Conservation (phyloP, 1,284 basidiomycete species). For the Earliella scabrosa region DNA sequence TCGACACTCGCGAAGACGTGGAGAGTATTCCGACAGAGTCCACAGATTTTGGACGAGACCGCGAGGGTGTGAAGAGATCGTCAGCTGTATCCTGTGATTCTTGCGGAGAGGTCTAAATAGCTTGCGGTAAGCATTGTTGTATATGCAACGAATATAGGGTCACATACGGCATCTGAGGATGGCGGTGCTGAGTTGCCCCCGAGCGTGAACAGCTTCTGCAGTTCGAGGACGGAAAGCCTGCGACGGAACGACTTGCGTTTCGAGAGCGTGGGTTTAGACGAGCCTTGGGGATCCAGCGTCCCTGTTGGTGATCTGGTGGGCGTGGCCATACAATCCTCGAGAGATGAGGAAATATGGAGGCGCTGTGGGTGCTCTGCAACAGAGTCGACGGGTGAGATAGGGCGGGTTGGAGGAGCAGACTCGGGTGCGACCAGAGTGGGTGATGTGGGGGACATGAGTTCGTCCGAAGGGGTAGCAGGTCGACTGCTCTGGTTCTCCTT, state of each 20-base stretch:
- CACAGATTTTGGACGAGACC: constrained; percentile 12
- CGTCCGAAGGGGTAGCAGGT: constrained; percentile 21
- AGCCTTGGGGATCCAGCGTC: not conserved
- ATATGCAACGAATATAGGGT: not conserved
- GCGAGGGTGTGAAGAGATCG: constrained; percentile 14
- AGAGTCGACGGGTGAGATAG: constrained; percentile 18
- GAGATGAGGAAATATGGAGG: constrained; percentile 21
- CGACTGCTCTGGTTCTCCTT: constrained; percentile 25
- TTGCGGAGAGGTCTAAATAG: constrained; percentile 8
- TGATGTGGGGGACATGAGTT: constrained; percentile 20
- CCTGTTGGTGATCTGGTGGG: constrained; percentile 6
- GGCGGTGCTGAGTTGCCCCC: constrained; percentile 12
- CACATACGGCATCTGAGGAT: constrained; percentile 9
- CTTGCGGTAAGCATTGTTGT: not conserved
- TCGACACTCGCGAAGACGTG: constrained; percentile 11
- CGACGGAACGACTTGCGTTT: constrained; percentile 35
- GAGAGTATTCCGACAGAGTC: constrained; percentile 19
- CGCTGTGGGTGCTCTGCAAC: constrained; percentile 6
- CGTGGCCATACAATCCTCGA: constrained; percentile 25
- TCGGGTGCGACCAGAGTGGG: constrained; percentile 16
- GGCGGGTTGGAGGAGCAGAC: constrained; percentile 7
- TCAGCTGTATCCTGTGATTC: constrained; percentile 5
- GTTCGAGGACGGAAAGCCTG: constrained; percentile 35
- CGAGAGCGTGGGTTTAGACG: constrained; percentile 22
- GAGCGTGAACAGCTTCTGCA: constrained; percentile 34